Evolutionary conservation across 2,329 filamentous ascomycete genomes (phyloP).

Genomic region (Grosmannia huntii): DNA sequence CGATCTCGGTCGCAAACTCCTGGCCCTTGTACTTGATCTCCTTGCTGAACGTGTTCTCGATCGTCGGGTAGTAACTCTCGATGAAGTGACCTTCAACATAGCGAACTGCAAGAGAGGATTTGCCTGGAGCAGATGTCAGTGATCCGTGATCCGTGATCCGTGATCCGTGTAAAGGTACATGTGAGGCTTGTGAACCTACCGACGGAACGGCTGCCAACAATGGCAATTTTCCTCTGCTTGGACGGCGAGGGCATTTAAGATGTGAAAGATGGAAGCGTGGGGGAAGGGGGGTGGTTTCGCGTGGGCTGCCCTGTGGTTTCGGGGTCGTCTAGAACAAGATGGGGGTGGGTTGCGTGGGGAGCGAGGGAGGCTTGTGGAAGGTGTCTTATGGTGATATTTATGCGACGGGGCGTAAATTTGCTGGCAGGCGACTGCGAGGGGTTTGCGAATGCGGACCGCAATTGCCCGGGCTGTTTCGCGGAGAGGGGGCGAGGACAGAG

Average conservation of each 20-base stretch:
- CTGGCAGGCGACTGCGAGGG: neutral
- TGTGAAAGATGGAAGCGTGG: slow-evolving; percentile 2
- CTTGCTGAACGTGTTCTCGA: slow-evolving; percentile 97
- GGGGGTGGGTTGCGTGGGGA: neutral
- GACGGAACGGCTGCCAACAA: slow-evolving; percentile 88
- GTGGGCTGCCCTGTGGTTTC: neutral
- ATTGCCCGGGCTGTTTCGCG: too few species aligned
- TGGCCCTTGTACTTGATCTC: slow-evolving; percentile 86
- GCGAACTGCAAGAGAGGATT: slow-evolving; percentile 92
- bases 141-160: too few species aligned
- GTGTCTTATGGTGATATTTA: neutral
- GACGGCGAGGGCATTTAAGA: slow-evolving; percentile 34
- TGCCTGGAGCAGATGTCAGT: slow-evolving; percentile 44
- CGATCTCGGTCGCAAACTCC: slow-evolving; percentile 91
- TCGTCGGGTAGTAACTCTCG: slow-evolving; percentile 97
- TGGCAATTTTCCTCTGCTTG: slow-evolving; percentile 90
- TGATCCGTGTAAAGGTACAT: too few species aligned
- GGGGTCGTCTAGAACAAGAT: neutral
- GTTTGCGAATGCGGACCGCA: too few species aligned
- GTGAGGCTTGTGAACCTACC: slow-evolving; percentile 28
- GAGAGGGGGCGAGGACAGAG: too few species aligned
- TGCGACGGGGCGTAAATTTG: neutral
- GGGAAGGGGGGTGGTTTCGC: slow-evolving; percentile 8
- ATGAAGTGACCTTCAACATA: slow-evolving; percentile 98
- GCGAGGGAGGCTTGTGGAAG: neutral